Percentiles rank a stretch among this genome's conserved stretches.
phyloP scores from a whole-genome alignment of 1,284 basidiomycete genomes.

The Trichosporon inkin region DNA sequence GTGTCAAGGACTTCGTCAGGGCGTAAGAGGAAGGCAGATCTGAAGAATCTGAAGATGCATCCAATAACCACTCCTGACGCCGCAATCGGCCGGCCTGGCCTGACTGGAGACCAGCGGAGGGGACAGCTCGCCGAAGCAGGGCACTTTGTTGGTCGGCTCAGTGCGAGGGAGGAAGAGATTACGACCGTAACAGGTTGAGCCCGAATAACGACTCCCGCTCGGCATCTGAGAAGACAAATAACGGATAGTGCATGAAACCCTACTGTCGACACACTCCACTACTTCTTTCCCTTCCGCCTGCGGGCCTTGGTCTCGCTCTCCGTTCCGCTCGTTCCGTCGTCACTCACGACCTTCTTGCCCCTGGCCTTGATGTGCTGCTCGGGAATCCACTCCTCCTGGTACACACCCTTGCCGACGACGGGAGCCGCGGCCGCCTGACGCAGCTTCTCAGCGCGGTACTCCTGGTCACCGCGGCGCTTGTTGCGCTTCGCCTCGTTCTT shows the following conservation, averaged over 20 bases:
- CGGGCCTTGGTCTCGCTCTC: slow-evolving; percentile 37
- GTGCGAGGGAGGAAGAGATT: too few relatives aligned
- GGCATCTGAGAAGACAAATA: background rate
- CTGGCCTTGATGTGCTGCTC: slow-evolving; percentile 74
- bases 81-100: too few relatives aligned
- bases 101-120: too few relatives aligned
- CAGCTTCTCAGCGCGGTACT: slow-evolving; percentile 30
- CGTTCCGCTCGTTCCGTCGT: slow-evolving; percentile 41
- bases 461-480: slow-evolving; percentile 44
- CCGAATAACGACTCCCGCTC: too few relatives aligned
- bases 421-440: slow-evolving; percentile 29
- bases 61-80: slow-evolving; percentile 12
- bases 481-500: slow-evolving; percentile 19
- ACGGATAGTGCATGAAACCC: slow-evolving; percentile 7
- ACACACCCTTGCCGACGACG: slow-evolving; percentile 63
- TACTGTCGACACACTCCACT: background rate
- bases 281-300: slow-evolving; percentile 30
- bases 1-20: slow-evolving; percentile 80
- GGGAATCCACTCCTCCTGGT: slow-evolving; percentile 90
- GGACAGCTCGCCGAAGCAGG: too few relatives aligned
- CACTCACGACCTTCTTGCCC: slow-evolving; percentile 33
- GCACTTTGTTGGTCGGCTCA: too few relatives aligned
- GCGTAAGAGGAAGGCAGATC: slow-evolving; percentile 8
- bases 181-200: too few relatives aligned
- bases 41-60: slow-evolving; percentile 8